Evolutionary conservation across 2,329 filamentous ascomycete species (phyloP).

Genomic region (Blastomyces silverae): DNA sequence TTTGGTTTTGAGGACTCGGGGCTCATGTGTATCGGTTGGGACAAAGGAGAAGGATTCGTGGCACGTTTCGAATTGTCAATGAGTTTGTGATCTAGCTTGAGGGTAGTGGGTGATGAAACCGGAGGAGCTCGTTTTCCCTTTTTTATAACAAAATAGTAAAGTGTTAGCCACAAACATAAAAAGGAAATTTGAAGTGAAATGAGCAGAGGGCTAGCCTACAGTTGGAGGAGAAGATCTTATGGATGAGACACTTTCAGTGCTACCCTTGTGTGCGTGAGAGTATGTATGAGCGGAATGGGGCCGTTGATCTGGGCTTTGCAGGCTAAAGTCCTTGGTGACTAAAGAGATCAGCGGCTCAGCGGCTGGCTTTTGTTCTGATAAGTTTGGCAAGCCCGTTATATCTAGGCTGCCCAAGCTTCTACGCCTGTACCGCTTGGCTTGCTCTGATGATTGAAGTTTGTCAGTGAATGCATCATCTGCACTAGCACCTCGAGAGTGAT

Average conservation of each 20-base stretch:
- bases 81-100: constrained; percentile 27
- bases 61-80: constrained; percentile 61
- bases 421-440: constrained; percentile 68
- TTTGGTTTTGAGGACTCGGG: constrained; percentile 39
- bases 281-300: constrained; percentile 12
- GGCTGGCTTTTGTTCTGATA: constrained; percentile 29
- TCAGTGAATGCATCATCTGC: constrained; percentile 60
- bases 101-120: constrained; percentile 4
- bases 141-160: background rate
- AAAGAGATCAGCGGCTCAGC: constrained; percentile 27
- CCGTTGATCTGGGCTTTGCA: constrained; percentile 24
- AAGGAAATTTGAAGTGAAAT: too few relatives aligned
- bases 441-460: constrained; percentile 52
- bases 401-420: constrained; percentile 70
- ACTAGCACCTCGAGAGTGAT: constrained; percentile 53
- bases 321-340: constrained; percentile 29
- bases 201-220: constrained; percentile 48
- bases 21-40: constrained; percentile 61
- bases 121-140: constrained; percentile 10
- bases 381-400: constrained; percentile 35
- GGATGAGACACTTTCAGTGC: constrained; percentile 57
- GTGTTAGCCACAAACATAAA: background rate
- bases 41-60: constrained; percentile 64
- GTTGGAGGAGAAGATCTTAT: constrained; percentile 54
- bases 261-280: constrained; percentile 46